Conservation (phyloP, 441 rosid species). For the Arabidopsis hybrid region DNA sequence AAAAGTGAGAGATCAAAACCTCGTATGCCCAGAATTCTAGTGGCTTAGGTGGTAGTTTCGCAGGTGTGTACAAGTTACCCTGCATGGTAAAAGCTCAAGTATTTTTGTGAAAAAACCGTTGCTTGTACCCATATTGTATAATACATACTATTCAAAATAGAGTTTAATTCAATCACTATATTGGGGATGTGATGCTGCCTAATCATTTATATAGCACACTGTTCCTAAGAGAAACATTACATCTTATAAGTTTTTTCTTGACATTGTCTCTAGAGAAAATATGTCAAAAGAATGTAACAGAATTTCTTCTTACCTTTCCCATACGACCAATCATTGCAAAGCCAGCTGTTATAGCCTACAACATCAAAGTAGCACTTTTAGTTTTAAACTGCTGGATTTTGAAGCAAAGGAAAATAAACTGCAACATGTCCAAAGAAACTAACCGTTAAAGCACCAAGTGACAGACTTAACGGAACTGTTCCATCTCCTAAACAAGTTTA, state of each 20-base stretch:
- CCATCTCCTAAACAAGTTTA: slow-evolving; percentile 77
- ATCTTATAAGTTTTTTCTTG: background rate
- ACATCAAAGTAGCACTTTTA: slow-evolving; percentile 38
- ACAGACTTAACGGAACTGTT: slow-evolving; percentile 69
- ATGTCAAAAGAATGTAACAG: slow-evolving; percentile 21
- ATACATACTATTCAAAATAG: background rate
- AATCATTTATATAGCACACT: slow-evolving; percentile 9
- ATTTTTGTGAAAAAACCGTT: slow-evolving; percentile 27
- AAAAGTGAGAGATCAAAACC: slow-evolving; percentile 47
- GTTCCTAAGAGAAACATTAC: background rate
- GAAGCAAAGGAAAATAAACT: slow-evolving; percentile 10
- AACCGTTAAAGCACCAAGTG: slow-evolving; percentile 86
- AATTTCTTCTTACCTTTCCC: slow-evolving; percentile 69
- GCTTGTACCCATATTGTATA: background rate
- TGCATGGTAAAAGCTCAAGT: slow-evolving; percentile 46
- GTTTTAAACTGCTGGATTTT: background rate
- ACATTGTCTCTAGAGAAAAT: background rate
- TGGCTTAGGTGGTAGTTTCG: slow-evolving; percentile 86
- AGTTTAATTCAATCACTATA: background rate
- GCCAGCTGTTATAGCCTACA: slow-evolving; percentile 90
- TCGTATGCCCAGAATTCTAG: slow-evolving; percentile 91
- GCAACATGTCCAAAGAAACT: slow-evolving; percentile 36
- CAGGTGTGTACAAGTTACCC: slow-evolving; percentile 76
- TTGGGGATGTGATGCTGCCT: background rate
- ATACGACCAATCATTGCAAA: slow-evolving; percentile 85